Percentiles rank a stretch among this genome's conserved stretches.
Evolutionary conservation across 2,329 filamentous ascomycete genomes (phyloP).

Genomic region (Fusarium algeriense): DNA sequence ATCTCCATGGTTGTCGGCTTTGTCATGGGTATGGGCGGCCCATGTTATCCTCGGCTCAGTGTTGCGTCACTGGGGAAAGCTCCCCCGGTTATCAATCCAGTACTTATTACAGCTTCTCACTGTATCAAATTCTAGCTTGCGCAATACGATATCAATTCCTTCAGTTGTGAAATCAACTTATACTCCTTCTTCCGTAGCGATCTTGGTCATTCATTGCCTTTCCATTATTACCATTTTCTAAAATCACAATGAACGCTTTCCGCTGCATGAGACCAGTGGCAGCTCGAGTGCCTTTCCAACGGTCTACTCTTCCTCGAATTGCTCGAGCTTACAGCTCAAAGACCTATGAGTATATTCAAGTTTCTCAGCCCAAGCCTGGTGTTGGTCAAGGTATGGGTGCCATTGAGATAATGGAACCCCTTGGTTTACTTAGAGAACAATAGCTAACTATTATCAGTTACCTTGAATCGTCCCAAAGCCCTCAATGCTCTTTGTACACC

Average conservation of each 20-base stretch:
- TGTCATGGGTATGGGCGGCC: conserved; percentile 37
- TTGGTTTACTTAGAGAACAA: background rate
- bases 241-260: conserved; percentile 62
- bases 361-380: conserved; percentile 86
- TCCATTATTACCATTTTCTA: background rate
- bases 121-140: conserved; percentile 20
- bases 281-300: conserved; percentile 61
- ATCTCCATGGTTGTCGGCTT: conserved; percentile 32
- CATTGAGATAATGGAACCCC: background rate
- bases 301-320: conserved; percentile 67
- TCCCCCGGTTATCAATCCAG: conserved; percentile 27
- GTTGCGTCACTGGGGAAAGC: conserved; percentile 46
- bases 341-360: conserved; percentile 83
- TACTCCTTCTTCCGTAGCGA: background rate
- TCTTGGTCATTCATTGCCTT: conserved; percentile 3
- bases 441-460: conserved; percentile 69
- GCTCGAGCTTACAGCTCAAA: conserved; percentile 65
- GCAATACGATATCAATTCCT: conserved; percentile 7
- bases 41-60: conserved; percentile 46
- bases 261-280: conserved; percentile 71
- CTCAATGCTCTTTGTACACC: conserved; percentile 94
- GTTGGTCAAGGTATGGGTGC: conserved; percentile 88
- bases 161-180: background rate
- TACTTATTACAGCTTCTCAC: conserved; percentile 24
- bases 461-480: conserved; percentile 92